These are phyloP conservation scores for Rhodamnia rubescens DNA, from an alignment of 345 rosid genomes.

Conservation along the genomic window DNA sequence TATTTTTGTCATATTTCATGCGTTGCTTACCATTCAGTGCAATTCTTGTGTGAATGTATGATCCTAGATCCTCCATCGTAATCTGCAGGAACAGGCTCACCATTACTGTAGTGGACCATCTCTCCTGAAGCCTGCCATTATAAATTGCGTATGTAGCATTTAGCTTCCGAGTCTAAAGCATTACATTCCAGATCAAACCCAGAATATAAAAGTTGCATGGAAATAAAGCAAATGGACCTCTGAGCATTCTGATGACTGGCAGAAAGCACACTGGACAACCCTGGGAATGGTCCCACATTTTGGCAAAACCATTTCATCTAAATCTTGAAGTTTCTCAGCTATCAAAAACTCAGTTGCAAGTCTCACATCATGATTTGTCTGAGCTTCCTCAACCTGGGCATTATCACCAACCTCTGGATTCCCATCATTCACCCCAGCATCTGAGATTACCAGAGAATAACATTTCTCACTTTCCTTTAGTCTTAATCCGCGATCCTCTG, in stretches of 20 bases:
- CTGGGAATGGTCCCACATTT: constrained; percentile 18
- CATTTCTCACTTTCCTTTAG: background rate
- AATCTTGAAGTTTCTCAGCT: background rate
- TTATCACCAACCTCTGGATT: background rate
- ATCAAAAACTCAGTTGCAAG: constrained; percentile 8
- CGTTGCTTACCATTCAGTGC: constrained; percentile 72
- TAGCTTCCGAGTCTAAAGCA: background rate
- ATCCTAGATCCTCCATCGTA: constrained; percentile 39
- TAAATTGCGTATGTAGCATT: background rate
- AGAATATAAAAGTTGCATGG: background rate
- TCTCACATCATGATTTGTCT: background rate
- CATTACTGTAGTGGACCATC: constrained; percentile 64
- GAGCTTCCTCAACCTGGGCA: background rate
- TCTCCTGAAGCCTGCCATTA: constrained; percentile 66
- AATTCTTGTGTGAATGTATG: constrained; percentile 68
- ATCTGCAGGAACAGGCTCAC: constrained; percentile 54
- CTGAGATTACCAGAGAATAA: background rate
- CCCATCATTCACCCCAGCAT: background rate
- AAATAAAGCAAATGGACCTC: constrained; percentile 38
- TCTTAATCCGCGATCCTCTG: background rate
- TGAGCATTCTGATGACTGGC: constrained; percentile 54
- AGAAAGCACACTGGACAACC: constrained; percentile 55
- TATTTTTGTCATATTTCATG: background rate
- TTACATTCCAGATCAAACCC: background rate
- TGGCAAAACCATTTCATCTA: constrained; percentile 9